Percentiles rank a stretch among this genome's conserved stretches.
These are phyloP conservation scores for Aegilops sharonensis DNA, from an alignment of 176 grass and related monocot species.

Conservation along the genomic window DNA sequence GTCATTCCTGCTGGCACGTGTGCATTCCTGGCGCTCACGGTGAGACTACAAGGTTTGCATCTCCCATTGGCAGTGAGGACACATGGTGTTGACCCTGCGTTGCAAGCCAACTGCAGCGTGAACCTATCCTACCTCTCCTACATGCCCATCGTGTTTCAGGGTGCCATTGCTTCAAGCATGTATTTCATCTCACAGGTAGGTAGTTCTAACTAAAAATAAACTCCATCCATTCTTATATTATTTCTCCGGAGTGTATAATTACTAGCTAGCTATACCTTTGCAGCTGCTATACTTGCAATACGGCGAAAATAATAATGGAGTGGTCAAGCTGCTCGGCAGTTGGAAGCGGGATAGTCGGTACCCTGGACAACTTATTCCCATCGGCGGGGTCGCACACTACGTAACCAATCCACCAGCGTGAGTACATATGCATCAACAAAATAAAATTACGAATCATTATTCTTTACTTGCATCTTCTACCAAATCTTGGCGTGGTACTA, in stretches of 20 bases:
- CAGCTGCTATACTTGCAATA: neutral
- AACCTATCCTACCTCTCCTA: neutral
- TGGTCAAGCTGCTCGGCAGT: neutral
- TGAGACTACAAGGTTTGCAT: neutral
- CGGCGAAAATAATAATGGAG: neutral
- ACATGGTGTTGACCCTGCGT: neutral
- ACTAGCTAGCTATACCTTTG: neutral
- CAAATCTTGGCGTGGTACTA: too few relatives aligned
- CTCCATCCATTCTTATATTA: neutral
- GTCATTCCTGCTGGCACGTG: neutral
- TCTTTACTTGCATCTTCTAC: too few relatives aligned
- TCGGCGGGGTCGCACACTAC: neutral
- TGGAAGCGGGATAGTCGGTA: neutral
- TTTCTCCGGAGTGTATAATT: neutral
- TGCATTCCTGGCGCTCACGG: neutral
- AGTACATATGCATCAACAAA: neutral
- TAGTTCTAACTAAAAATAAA: neutral
- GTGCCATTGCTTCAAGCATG: neutral
- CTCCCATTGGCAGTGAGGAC: neutral
- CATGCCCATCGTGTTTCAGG: neutral
- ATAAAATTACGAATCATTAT: too few relatives aligned
- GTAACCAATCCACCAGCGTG: neutral
- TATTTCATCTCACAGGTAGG: neutral
- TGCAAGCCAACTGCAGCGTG: neutral
- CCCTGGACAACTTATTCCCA: neutral